Conservation (phyloP, 129 eudicot genomes). For the Chrysanthemum lavandulifolium region DNA sequence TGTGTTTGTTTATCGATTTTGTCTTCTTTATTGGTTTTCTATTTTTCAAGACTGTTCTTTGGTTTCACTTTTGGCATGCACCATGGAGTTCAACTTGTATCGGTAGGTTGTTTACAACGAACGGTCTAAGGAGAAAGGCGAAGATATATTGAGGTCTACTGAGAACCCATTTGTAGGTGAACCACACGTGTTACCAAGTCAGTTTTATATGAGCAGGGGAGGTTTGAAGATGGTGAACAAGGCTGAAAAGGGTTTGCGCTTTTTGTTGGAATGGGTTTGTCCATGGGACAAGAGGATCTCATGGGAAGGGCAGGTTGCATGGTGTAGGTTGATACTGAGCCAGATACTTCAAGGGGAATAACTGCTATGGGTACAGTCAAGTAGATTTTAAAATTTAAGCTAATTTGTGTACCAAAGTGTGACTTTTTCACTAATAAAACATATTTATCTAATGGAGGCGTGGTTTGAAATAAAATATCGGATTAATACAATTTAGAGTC, state of each 20-base stretch:
- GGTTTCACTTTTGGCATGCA: not conserved
- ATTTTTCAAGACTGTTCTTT: no score
- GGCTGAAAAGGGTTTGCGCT: conserved; percentile 56
- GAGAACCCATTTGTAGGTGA: conserved; percentile 90
- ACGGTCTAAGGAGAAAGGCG: conserved; percentile 29
- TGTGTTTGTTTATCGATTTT: no score
- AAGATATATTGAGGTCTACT: conserved; percentile 33
- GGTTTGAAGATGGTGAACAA: conserved; percentile 76
- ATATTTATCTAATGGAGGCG: no score
- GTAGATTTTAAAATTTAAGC: no score
- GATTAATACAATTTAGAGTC: not conserved
- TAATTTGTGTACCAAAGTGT: no score
- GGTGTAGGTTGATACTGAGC: conserved; percentile 80
- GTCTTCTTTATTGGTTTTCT: no score
- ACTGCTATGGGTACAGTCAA: no score
- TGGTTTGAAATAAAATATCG: no score
- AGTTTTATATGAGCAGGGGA: conserved; percentile 55
- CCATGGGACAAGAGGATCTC: conserved; percentile 46
- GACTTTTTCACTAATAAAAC: no score
- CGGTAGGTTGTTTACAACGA: conserved; percentile 66
- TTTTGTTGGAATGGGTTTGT: conserved; percentile 84
- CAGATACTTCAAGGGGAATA: conserved; percentile 35
- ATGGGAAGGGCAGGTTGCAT: conserved; percentile 16
- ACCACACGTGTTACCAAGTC: conserved; percentile 61
- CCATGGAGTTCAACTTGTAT: conserved; percentile 35